A percentile compares a stretch with the other conserved stretches of the same genome.
These are phyloP conservation scores for Alternaria burnsii DNA, from an alignment of 2,329 filamentous ascomycete species.

Conservation along the genomic window DNA sequence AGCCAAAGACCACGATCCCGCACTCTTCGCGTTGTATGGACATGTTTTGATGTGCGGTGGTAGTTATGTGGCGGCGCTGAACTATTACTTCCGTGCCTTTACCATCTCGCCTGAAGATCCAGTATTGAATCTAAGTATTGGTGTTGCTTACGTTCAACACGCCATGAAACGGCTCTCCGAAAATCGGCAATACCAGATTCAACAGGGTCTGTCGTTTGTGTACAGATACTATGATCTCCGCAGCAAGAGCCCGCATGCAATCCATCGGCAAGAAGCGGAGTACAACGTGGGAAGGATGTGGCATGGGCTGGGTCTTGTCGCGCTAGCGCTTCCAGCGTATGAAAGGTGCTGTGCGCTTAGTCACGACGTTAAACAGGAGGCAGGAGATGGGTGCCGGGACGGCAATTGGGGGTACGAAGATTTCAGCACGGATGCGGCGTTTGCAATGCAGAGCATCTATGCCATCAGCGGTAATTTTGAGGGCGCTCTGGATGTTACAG, in stretches of 20 bases:
- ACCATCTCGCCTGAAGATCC: constrained; percentile 79
- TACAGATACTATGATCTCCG: constrained; percentile 74
- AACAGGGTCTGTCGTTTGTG: constrained; percentile 85
- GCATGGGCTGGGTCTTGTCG: constrained; percentile 76
- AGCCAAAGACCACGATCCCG: constrained; percentile 68
- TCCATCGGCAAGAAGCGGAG: constrained; percentile 75
- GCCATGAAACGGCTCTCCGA: constrained; percentile 88
- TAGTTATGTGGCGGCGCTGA: constrained; percentile 83
- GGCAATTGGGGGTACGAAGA: constrained; percentile 61
- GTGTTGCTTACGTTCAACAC: constrained; percentile 80
- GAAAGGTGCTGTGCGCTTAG: constrained; percentile 63
- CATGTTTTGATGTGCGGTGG: constrained; percentile 87
- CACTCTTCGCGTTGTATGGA: constrained; percentile 85
- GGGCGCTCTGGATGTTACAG: constrained; percentile 68
- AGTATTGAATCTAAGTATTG: constrained; percentile 81
- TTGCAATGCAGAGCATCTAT: constrained; percentile 75
- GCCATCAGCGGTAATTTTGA: constrained; percentile 69
- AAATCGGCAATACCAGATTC: constrained; percentile 86
- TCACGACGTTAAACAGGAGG: constrained; percentile 50
- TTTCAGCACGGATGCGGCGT: constrained; percentile 75
- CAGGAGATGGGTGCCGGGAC: constrained; percentile 25
- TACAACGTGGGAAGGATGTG: constrained; percentile 82
- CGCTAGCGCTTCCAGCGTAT: constrained; percentile 79
- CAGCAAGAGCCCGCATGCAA: constrained; percentile 51
- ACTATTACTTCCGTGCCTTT: constrained; percentile 77